Evolutionary conservation across 1,284 basidiomycete species (phyloP).

Genomic region (Cryptococcus deneoformans): DNA sequence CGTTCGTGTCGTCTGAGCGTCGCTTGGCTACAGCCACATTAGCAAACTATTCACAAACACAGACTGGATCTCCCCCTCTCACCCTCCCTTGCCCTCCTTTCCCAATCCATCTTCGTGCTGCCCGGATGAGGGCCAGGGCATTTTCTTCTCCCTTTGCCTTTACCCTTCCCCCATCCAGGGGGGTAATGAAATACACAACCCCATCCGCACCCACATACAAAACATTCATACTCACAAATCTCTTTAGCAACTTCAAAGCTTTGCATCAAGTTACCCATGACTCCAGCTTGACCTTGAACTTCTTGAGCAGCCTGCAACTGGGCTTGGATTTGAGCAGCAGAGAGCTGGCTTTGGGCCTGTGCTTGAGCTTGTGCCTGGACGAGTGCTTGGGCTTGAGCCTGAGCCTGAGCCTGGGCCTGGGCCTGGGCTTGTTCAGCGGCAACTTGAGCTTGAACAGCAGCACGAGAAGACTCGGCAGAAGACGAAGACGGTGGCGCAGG

Average conservation of each 20-base stretch:
- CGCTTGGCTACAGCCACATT: constrained; percentile 61
- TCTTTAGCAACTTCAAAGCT: constrained; percentile 96
- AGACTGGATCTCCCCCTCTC: neutral
- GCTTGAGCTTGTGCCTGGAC: neutral
- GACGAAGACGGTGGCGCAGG: neutral
- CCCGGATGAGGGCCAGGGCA: neutral
- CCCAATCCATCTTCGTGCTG: neutral
- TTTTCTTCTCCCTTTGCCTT: neutral
- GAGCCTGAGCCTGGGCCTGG: neutral
- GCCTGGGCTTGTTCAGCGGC: neutral
- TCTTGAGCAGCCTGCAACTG: neutral
- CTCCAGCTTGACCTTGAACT: constrained; percentile 30
- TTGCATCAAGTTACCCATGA: constrained; percentile 88
- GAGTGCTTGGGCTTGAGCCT: neutral
- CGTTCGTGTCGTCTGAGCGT: constrained; percentile 78
- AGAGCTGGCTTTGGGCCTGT: neutral
- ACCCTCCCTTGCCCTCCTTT: neutral
- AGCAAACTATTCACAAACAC: neutral
- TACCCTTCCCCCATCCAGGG: neutral
- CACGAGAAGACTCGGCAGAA: neutral
- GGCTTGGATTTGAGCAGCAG: neutral
- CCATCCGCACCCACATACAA: neutral
- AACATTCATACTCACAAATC: constrained; percentile 62
- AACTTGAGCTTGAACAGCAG: neutral
- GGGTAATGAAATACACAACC: neutral